Base-by-base conservation (phyloP, 73 alveolate species). In the Symbiodinium pilosum region DNA sequence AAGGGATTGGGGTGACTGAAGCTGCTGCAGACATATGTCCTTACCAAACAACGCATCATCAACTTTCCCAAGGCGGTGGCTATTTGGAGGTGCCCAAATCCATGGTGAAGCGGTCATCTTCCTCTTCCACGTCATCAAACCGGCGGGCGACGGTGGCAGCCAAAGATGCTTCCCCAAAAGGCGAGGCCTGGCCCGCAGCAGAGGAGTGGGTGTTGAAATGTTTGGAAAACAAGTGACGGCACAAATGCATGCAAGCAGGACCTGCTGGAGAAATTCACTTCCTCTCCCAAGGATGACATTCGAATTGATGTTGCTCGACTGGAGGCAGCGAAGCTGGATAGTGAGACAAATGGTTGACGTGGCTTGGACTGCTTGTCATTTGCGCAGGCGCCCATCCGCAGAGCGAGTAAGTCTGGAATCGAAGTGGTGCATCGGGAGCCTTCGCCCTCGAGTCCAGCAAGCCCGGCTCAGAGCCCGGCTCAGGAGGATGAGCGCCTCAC, bases 401-500 rank as follows among this genome's bases (percentile, higher is more conserved):
- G 97, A 18, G 97, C 81, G 40, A 91, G 97, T 88, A 91, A 91
- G 77, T 68, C 88, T 12, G 97, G 97, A 9, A 91, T 91, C 41
- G 97, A 91, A 86, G 39, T 36, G 81, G 54, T 91, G 81, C 30
- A n/a, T 18, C 97, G 52, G 51, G 97, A 91, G 43, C 81, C 81
- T 64, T 64, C 81, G 40, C 81, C 81, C 39, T 18, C 39, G 34
- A 64, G 81, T 38, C 34, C 81, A 9, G 81, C 38, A 4, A 64
- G 81, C 81, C 81, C 81, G 81, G 30, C 39, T 14, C 39, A 18
- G 81, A 47, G 59, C 59, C 6, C 59, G 21, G 21, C 59, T 9
- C 81, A 64, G 81, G 81, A 64, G 12, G 81, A 64, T 64, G 81
- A 64, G 12, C 81, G 81, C 81, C 81, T 64, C 81, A 64, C 81